These are phyloP conservation scores for Phytophthora kernoviae DNA, from an alignment of 352 stramenopile genomes.

Conservation along the genomic window DNA sequence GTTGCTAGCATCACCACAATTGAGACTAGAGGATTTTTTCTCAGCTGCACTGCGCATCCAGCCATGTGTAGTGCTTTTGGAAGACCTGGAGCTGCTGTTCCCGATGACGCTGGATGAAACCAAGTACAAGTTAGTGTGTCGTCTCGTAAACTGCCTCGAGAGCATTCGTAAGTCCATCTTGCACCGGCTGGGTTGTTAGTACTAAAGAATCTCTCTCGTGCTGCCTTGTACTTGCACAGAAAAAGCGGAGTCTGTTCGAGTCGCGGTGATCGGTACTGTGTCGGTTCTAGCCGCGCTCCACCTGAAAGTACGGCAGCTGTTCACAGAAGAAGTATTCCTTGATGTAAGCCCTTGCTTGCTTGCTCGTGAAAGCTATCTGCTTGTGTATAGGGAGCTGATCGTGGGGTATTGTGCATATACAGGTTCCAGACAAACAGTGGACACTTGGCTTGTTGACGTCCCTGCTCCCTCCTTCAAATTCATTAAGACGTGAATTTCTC, in stretches of 20 bases:
- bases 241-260: constrained; percentile 27
- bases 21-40: constrained; percentile 68
- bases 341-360: constrained; percentile 43
- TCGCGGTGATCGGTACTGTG: constrained; percentile 72
- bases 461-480: constrained; percentile 37
- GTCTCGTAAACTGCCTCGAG: constrained; percentile 60
- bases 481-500: constrained; percentile 52
- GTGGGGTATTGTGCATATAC: not conserved
- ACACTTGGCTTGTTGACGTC: constrained; percentile 48
- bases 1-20: constrained; percentile 56
- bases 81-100: constrained; percentile 82
- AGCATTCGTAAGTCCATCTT: constrained; percentile 48
- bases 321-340: constrained; percentile 76
- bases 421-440: constrained; percentile 72
- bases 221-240: constrained; percentile 20
- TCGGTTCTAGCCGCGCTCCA: constrained; percentile 60
- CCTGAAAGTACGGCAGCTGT: constrained; percentile 70
- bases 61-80: constrained; percentile 66
- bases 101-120: constrained; percentile 66
- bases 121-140: constrained; percentile 75
- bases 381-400: not conserved
- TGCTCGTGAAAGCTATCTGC: not conserved
- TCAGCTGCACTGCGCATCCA: constrained; percentile 73
- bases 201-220: not conserved
- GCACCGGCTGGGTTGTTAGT: not conserved